phyloP scores from a whole-genome alignment of 768 basidiomycete genomes.

The Hysterangium stoloniferum region DNA sequence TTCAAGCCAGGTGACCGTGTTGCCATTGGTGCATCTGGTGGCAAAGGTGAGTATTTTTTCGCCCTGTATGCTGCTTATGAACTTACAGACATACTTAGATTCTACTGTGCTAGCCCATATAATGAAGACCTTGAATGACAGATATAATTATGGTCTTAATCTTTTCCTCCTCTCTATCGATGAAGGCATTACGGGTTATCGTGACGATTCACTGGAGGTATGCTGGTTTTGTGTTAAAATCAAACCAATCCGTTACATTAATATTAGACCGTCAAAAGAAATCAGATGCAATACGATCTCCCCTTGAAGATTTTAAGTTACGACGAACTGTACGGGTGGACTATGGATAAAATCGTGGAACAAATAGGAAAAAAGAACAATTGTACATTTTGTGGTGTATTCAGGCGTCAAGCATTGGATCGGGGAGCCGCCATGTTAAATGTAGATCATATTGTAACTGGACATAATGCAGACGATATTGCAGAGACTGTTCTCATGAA shows the following conservation, averaged over 20 bases:
- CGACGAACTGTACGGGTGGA: constrained; percentile 97
- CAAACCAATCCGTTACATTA: constrained; percentile 8
- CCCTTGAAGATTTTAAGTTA: constrained; percentile 96
- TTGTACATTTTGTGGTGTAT: constrained; percentile 98
- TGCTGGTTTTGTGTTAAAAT: constrained; percentile 9
- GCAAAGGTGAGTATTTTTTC: constrained; percentile 63
- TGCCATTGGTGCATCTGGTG: constrained; percentile 96
- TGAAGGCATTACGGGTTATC: constrained; percentile 96
- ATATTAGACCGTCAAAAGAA: constrained; percentile 88
- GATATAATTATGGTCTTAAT: constrained; percentile 87
- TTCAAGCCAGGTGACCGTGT: constrained; percentile 89
- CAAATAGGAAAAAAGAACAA: constrained; percentile 96
- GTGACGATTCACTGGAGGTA: constrained; percentile 92
- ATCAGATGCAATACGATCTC: constrained; percentile 90
- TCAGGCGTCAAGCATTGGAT: constrained; percentile 92
- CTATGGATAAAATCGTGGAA: constrained; percentile 95
- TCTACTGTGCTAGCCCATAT: constrained; percentile 97
- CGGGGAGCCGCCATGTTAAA: constrained; percentile 81
- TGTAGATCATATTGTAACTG: constrained; percentile 97
- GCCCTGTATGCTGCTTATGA: background rate
- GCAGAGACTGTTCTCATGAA: constrained; percentile 99
- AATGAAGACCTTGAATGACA: constrained; percentile 91
- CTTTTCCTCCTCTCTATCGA: constrained; percentile 94
- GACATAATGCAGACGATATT: constrained; percentile 98
- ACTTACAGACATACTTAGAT: constrained; percentile 41